Base-by-base conservation (phyloP, 352 stramenopile genomes). In the Globisporangium barbulae region DNA sequence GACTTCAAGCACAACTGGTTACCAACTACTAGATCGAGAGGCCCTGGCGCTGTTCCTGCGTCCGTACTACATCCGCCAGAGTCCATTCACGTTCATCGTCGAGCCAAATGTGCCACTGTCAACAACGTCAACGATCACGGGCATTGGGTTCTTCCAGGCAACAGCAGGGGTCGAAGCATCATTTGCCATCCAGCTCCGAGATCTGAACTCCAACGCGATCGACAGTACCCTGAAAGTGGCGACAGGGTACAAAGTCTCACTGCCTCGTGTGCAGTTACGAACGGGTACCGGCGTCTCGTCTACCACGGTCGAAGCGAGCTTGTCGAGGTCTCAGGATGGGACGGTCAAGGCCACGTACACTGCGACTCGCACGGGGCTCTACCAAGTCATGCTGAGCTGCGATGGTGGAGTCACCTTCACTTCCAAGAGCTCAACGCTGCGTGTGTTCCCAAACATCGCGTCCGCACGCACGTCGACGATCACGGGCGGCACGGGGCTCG, bases 1-100 rank as follows among this genome's bases (percentile, higher is more conserved):
- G 25, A 59, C 65, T 13, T 21, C 63, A 17, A 63, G 45, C 31
- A 67, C 63, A 41, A 70, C 30, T 19, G 64, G 60, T 55, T 66
- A 65, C n/a, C 44, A 44, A 56, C 39, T 45, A 21, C 65, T 70
- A 10, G 65, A 55, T 44, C 57, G 62, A 7, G 57, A 63, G 19
- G 68, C 72, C 1, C 44, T 81, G 28, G 67, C 67, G 5, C n/a
- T 60, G 15, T 83, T 78, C 49, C 66, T 88, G 42, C 41, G 58
- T 37, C 55, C 70, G 15, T 81, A 70, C 48, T 73, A 72, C 41
- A 82, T 89, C 41, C 60, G 62, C 13, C 50, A 65, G 4, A 83
- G 69, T 59, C 80, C 80, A 5, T 89, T 89, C 33, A 65, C 66
- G 19, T 47, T 90, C 21, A 49, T 69, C 25, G 70, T 89, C 31